Conservation (phyloP, 176 grass and related monocot species). For the Poa annua region DNA sequence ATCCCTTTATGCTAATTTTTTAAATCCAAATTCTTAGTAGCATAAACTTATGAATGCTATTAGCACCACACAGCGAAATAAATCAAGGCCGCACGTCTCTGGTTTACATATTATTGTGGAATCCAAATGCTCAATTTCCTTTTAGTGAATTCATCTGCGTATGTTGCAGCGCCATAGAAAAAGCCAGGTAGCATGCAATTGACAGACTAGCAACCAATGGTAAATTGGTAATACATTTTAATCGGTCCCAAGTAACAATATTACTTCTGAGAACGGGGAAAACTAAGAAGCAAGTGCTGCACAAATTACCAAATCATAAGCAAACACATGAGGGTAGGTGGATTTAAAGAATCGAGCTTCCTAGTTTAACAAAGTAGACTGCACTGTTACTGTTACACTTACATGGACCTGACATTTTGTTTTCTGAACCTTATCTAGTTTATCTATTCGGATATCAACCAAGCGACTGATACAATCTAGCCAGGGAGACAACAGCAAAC, state of each 20-base stretch:
- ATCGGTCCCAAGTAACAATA: not conserved
- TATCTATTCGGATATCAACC: slow-evolving; percentile 2
- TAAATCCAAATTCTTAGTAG: not conserved
- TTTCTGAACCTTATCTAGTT: slow-evolving; percentile 16
- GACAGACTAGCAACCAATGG: not conserved
- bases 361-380: not conserved
- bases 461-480: slow-evolving; percentile 25
- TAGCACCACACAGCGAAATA: not conserved
- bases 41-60: slow-evolving; percentile 13
- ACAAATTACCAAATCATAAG: not conserved
- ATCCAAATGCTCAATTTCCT: not conserved
- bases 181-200: not conserved
- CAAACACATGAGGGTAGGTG: not conserved
- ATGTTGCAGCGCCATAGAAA: not conserved
- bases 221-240: not conserved
- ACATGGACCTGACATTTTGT: not conserved
- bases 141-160: not conserved
- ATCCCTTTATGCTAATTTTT: not conserved
- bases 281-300: not conserved
- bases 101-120: slow-evolving; percentile 14
- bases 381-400: not conserved
- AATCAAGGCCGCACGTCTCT: not conserved
- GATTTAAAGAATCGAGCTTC: not conserved
- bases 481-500: not conserved
- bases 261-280: not conserved